Base-by-base conservation (phyloP, 768 basidiomycete species). In the Lentinula raphanica region DNA sequence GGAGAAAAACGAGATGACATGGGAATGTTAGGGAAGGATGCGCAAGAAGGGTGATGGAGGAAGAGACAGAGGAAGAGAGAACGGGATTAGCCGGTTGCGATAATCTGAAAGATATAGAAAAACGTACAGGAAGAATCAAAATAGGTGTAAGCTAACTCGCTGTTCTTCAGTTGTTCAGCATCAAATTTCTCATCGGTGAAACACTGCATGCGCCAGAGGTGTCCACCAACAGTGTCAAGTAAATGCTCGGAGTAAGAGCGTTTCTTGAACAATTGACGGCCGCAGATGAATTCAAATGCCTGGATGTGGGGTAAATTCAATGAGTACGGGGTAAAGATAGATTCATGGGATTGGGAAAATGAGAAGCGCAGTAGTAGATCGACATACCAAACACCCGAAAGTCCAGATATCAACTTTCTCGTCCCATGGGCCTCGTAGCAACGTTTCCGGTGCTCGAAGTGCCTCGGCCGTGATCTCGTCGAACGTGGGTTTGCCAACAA, bases 321-420 rank as follows among this genome's bases (percentile, higher is more conserved):
- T n/a, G 39, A 28, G 11, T 11, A 0, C 23, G 29, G n/a, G 49
- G 19, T n/a, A 35, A 17, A 1, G 21, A 8, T 38, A 38, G 6
- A 8, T 9, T 32, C 7, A 15, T 25, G 25, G 11, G 23, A 40
- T 8, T 21, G 51, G 25, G 27, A 11, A 25, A 36, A 50, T 28
- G 5, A n/a, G n/a, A n/a, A n/a, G n/a, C n/a, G n/a, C n/a, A n/a
- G n/a, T n/a, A n/a, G n/a, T n/a, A n/a, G n/a, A n/a, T n/a, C n/a
- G 23, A 61, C 58, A 29, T 54, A 71, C 71, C 53, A 69, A 54
- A 62, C 68, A 72, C 32, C 70, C 70, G 55, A 69, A 68, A 8
- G 68, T 55, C 70, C 71, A 71, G 38, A 71, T 69, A 53, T 72
- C 70, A 7, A 66, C 67, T 38, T 63, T 64, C 56, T 60, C 58